Base-by-base conservation (phyloP, 2,329 filamentous ascomycete genomes). In the Fusarium sp. region DNA sequence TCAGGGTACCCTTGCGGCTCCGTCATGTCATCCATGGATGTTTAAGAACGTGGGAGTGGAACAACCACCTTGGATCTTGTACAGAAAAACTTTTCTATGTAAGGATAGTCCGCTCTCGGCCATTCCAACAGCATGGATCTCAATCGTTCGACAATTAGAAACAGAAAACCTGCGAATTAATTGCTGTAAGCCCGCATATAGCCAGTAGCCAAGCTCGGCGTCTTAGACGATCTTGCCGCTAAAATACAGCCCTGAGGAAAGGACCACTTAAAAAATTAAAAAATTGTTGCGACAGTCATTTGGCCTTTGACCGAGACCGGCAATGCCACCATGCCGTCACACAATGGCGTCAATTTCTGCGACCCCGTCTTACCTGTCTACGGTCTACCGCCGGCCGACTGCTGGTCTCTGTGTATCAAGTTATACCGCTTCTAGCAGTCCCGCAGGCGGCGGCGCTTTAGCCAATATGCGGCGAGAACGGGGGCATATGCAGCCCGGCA, bases 241-340 rank as follows among this genome's bases (percentile, higher is more conserved):
- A 69, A 50, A 62, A 60, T 42, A 32, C 68, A 68, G 64, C 60
- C 64, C 68, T 70, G 59, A 68, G 27, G 65, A 38, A 30, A 50
- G 64, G 45, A 51, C 68, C 63, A 67, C 68, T 67, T 63, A 66
- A 60, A 55, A 56, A 44, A 42, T 34, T 24, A 15, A 50, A 34
- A 69, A 57, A 65, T 43, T 49, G 43, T 38, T 59, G 40, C 42
- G 49, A 51, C 51, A 54, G 45, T 32, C 54, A 20, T 55, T 57
- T 69, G 47, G 34, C 55, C 55, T 59, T 69, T 72, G 68, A 57
- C 68, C 70, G 63, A 71, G 61, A 73, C 53, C 51, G 55, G 66
- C 62, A 64, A 73, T 76, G 66, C 72, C 72, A 75, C 64, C 74
- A 76, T 76, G 74, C 69, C 64, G 60, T 70, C 71, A 72, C 66